Conservation (phyloP, 495 filamentous ascomycete genomes). For the Hamigera avellanea region DNA sequence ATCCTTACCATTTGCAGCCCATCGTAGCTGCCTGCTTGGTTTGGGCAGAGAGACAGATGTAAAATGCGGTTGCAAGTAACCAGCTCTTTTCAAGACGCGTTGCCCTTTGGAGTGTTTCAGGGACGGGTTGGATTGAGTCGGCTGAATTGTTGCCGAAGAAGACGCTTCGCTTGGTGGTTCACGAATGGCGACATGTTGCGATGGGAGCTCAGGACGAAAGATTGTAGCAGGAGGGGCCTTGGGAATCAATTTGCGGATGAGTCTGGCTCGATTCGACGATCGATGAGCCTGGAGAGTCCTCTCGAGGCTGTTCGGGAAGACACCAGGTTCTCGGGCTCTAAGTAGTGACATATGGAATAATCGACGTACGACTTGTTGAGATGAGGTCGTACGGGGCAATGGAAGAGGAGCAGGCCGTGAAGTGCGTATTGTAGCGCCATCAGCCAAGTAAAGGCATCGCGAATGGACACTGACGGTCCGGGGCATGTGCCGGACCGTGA, state of each 20-base stretch:
- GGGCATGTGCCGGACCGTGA: slow-evolving; percentile 8
- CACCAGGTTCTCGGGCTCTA: slow-evolving; percentile 8
- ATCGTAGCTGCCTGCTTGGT: slow-evolving; percentile 6
- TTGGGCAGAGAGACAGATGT: neutral
- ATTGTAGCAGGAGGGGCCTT: neutral
- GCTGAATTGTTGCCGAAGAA: neutral
- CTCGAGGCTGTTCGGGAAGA: slow-evolving; percentile 25
- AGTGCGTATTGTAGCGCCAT: slow-evolving; percentile 19
- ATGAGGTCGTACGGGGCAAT: too few species aligned
- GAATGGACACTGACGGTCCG: slow-evolving; percentile 1
- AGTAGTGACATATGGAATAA: slow-evolving; percentile 5
- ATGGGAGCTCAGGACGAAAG: neutral
- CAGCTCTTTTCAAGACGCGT: too few species aligned
- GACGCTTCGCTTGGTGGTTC: neutral
- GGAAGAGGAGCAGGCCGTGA: slow-evolving; percentile 5
- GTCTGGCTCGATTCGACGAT: slow-evolving; percentile 28
- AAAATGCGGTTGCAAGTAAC: neutral
- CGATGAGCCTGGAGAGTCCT: slow-evolving; percentile 44
- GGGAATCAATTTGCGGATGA: slow-evolving; percentile 26
- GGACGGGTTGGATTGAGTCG: too few species aligned
- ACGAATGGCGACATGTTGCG: neutral
- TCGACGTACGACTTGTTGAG: slow-evolving; percentile 2
- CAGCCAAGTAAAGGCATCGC: slow-evolving; percentile 10
- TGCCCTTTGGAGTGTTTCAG: too few species aligned
- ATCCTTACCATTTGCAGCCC: slow-evolving; percentile 4